phyloP scores from a whole-genome alignment of 106 monocot genomes.

The Vanilla planifolia region DNA sequence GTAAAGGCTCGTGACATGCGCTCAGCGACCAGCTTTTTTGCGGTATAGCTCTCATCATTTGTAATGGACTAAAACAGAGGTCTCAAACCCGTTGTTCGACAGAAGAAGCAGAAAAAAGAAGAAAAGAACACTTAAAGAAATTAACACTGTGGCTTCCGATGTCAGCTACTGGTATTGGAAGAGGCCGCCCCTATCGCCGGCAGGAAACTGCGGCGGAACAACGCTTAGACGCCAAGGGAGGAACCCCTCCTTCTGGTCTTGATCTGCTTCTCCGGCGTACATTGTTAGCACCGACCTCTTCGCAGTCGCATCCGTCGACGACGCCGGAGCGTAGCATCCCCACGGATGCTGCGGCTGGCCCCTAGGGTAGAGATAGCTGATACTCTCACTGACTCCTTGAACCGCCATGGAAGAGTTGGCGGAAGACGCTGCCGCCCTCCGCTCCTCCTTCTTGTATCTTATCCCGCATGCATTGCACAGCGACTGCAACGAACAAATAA shows the following conservation, averaged over 20 bases:
- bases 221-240: conserved; percentile 58
- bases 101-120: no score
- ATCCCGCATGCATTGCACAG: conserved; percentile 97
- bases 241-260: conserved; percentile 18
- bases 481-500: conserved; percentile 35
- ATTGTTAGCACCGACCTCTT: not conserved
- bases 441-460: conserved; percentile 93
- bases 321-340: conserved; percentile 27
- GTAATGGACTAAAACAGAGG: no score
- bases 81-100: no score
- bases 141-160: no score
- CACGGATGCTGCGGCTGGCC: conserved; percentile 24
- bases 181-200: conserved; percentile 24
- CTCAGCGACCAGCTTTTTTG: no score
- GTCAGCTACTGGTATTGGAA: conserved; percentile 56
- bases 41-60: no score
- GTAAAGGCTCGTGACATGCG: no score
- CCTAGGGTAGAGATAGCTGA: conserved; percentile 7
- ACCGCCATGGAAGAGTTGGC: conserved; percentile 9
- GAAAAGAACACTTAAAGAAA: no score
- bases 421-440: conserved; percentile 64
- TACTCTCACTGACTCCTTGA: not conserved
- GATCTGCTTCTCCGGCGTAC: conserved; percentile 14
- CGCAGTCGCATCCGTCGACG: not conserved
- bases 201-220: conserved; percentile 28